A percentile compares a stretch with the other conserved stretches of the same genome.
Conservation (phyloP, 768 basidiomycete species). For the Suillus tomentosus region DNA sequence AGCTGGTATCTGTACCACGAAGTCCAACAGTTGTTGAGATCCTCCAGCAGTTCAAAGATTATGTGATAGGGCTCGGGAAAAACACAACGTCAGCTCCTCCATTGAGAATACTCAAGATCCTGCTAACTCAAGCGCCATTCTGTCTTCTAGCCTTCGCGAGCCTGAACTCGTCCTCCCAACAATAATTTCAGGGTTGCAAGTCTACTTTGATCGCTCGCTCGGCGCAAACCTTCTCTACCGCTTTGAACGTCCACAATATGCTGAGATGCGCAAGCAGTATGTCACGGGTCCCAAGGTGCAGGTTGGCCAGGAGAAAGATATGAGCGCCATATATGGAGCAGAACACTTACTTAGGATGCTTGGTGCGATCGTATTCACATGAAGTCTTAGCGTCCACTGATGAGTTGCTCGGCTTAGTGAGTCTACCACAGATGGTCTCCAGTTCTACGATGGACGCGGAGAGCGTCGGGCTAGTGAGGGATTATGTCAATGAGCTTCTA, state of each 20-base stretch:
- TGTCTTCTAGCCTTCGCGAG: constrained; percentile 57
- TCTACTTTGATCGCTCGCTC: constrained; percentile 92
- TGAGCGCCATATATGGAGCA: constrained; percentile 91
- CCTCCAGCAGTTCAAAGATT: constrained; percentile 73
- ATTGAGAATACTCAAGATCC: constrained; percentile 4
- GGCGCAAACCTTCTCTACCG: constrained; percentile 91
- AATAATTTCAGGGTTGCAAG: constrained; percentile 78
- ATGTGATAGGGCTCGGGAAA: constrained; percentile 52
- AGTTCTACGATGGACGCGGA: constrained; percentile 90
- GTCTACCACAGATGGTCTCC: constrained; percentile 87
- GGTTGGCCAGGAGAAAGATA: constrained; percentile 73
- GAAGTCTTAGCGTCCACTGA: constrained; percentile 4
- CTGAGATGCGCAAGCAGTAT: constrained; percentile 70
- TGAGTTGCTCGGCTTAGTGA: constrained; percentile 56
- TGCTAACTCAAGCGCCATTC: not conserved
- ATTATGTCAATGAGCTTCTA: constrained; percentile 89
- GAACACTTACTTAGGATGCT: constrained; percentile 92
- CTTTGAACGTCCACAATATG: constrained; percentile 93
- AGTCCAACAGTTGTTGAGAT: constrained; percentile 76
- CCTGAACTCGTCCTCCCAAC: constrained; percentile 73
- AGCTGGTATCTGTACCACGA: constrained; percentile 87
- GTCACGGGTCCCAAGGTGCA: constrained; percentile 73
- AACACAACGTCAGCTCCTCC: constrained; percentile 44
- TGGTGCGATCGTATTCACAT: constrained; percentile 54
- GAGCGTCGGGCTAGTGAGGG: constrained; percentile 77